Evolutionary conservation across 176 grass and related monocot species (phyloP), one percentile per base, ranked within the genome.

Genomic region (Triticum monococcum): DNA sequence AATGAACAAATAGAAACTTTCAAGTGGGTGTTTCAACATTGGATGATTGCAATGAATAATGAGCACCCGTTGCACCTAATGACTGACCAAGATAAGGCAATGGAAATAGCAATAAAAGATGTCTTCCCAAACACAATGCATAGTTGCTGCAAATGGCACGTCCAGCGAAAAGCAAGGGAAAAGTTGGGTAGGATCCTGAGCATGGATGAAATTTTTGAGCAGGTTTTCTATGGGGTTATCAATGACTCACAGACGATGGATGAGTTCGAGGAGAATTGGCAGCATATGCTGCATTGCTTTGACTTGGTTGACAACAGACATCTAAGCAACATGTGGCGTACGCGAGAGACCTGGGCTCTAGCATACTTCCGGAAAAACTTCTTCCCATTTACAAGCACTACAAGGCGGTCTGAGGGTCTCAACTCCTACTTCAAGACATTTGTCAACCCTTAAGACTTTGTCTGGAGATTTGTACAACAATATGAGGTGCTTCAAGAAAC

Each of bases 1-100:
- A 11, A 78, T 50, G 70, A 90, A 20, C 77, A 54, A 1, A 71
- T 23, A 1, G 5, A 45, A 7, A 82, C 56, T 1, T 90, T 90
- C 72, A 35, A 3, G 1, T 86, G 61, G 71, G 9, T 81, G 2
- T 68, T 68, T 8, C 3, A 50, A 17, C 6, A 10, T 20, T 77
- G 48, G 16, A 56, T 77, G 73, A 16, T 18, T 30, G 72, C 72
- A 16, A 75, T 52, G 25, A 8, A 25, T 11, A 4, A 25, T 0
- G 7, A 50, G 0, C 3, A 45, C 9, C 43, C 13, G 16, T 12
- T 7, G 3, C 50, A 14, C 2, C 4, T 75, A 0, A 75, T 75
- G 71, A 74, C 6, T 6, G 71, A 74, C 1, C 5, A 25, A 8
- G 40, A 28, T 7, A 10, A 75, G 50, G 45, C 14, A 2, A 75